These are phyloP conservation scores for Haematococcus lacustris DNA, from an alignment of 139 green algal species.

Conservation along the genomic window DNA sequence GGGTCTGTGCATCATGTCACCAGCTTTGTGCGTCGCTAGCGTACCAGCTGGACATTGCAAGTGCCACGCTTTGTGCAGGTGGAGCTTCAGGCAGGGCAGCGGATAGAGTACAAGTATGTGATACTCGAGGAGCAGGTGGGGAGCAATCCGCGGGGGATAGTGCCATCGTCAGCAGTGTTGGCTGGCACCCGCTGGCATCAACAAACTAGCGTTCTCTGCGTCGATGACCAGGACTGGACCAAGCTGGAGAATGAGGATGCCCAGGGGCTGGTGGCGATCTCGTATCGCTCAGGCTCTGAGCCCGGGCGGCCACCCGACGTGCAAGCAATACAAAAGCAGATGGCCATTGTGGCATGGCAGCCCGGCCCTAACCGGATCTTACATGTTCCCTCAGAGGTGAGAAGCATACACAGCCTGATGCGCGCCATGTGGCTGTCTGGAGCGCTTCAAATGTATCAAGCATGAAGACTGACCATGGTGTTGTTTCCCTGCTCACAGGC, in stretches of 20 bases:
- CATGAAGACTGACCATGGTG: no score
- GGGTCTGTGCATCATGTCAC: no score
- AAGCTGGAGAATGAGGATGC: conserved; percentile 67
- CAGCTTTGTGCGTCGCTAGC: no score
- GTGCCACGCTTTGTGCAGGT: conserved; percentile 54
- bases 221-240: conserved; percentile 89
- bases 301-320: conserved; percentile 71
- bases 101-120: conserved; percentile 92
- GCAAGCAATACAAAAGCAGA: conserved; percentile 79
- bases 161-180: no score
- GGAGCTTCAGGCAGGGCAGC: conserved; percentile 68
- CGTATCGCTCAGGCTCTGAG: conserved; percentile 57
- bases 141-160: no score
- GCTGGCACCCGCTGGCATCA: no score
- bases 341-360: conserved; percentile 94
- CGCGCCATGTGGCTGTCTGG: no score
- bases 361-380: conserved; percentile 79
- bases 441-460: no score
- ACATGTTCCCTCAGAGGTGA: conserved; percentile 66
- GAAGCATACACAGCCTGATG: no score
- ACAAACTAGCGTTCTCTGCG: no score
- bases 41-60: no score
- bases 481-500: conserved; percentile 52
- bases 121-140: conserved; percentile 85
- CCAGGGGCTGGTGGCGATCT: conserved; percentile 75